Evolutionary conservation across 352 stramenopile species (phyloP).

Genomic region (Globisporangium megalacanthum): DNA sequence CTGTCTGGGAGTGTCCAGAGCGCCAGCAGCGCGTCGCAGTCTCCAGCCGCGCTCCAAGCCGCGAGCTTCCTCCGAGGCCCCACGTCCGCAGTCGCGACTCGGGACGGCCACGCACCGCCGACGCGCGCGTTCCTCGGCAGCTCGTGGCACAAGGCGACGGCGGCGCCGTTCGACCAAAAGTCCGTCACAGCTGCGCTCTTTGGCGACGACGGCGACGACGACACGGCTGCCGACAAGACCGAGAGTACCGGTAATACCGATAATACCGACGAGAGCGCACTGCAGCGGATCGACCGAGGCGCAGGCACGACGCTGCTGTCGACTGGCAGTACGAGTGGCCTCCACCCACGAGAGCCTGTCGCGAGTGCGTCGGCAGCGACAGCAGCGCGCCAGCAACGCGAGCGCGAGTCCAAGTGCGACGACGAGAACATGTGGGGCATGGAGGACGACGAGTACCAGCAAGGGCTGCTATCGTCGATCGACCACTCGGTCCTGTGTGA

Average conservation of each 20-base stretch:
- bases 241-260: conserved; percentile 12
- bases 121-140: conserved; percentile 11
- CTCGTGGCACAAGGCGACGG: conserved; percentile 12
- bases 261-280: neutral
- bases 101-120: no score
- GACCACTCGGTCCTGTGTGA: conserved; percentile 77
- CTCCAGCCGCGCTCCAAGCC: conserved; percentile 7
- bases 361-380: conserved; percentile 12
- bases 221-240: conserved; percentile 11
- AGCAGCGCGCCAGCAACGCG: conserved; percentile 10
- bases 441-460: conserved; percentile 63
- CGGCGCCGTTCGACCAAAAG: conserved; percentile 30
- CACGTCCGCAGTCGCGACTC: conserved; percentile 1
- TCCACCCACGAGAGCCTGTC: conserved; percentile 6
- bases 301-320: conserved; percentile 27
- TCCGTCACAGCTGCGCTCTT: conserved; percentile 46
- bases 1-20: no score
- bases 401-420: conserved; percentile 40
- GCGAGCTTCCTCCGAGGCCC: conserved; percentile 16
- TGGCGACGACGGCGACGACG: conserved; percentile 39
- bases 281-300: conserved; percentile 16
- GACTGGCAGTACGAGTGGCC: conserved; percentile 5
- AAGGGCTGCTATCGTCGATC: conserved; percentile 68
- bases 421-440: conserved; percentile 65
- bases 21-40: conserved; percentile 7